Conservation (phyloP, 805 yeast genomes). For the Blastobotrys muscicola region DNA sequence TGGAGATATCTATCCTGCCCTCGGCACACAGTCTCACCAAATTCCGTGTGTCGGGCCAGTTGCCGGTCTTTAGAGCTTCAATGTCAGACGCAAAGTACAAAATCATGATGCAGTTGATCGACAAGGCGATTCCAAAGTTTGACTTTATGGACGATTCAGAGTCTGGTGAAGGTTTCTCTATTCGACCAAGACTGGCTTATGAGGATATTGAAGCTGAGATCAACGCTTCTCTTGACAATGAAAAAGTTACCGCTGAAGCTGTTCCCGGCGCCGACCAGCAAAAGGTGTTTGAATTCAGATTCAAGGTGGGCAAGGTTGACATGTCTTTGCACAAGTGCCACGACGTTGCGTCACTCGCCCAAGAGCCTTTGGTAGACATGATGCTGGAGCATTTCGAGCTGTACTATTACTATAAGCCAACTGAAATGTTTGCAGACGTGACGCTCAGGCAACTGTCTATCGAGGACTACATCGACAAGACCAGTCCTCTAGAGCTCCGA, state of each 20-base stretch:
- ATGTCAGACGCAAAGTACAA: slow-evolving; percentile 87
- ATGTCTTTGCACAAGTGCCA: slow-evolving; percentile 60
- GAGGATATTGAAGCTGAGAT: slow-evolving; percentile 1
- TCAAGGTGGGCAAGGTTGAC: slow-evolving; percentile 55
- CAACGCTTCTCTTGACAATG: not conserved
- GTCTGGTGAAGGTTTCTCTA: not conserved
- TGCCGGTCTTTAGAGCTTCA: slow-evolving; percentile 62
- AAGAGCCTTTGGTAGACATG: slow-evolving; percentile 64
- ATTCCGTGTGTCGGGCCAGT: slow-evolving; percentile 62
- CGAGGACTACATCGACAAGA: slow-evolving; percentile 63
- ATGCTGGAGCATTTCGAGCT: slow-evolving; percentile 57
- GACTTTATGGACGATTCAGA: slow-evolving; percentile 23
- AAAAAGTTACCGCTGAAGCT: not conserved
- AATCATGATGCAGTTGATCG: slow-evolving; percentile 69
- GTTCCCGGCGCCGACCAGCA: slow-evolving; percentile 31
- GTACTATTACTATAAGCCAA: slow-evolving; percentile 47
- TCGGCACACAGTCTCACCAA: slow-evolving; percentile 65
- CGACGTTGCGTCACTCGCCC: slow-evolving; percentile 46
- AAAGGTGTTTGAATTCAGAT: slow-evolving; percentile 59
- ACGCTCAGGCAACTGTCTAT: slow-evolving; percentile 55
- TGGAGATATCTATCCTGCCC: slow-evolving; percentile 82
- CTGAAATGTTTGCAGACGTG: slow-evolving; percentile 57
- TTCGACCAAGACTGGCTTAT: not conserved
- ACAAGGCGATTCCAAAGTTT: slow-evolving; percentile 53
- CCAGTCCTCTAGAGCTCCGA: slow-evolving; percentile 54